phyloP scores from a whole-genome alignment of 306 rosid species.

The Trichosanthes cucumerina region DNA sequence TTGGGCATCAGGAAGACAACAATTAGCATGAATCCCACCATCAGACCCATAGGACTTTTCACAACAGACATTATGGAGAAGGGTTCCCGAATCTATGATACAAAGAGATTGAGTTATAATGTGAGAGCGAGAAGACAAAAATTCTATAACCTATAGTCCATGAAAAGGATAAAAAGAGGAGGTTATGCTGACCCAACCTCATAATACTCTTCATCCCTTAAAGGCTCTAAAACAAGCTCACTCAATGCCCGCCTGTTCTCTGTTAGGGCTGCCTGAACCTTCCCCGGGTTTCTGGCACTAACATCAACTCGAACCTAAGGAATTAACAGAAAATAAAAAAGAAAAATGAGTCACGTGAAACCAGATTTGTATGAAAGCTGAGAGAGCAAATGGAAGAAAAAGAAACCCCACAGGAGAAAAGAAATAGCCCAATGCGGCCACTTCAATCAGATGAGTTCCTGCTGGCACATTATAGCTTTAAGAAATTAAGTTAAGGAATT shows the following conservation, averaged over 20 bases:
- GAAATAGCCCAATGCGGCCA: constrained; percentile 68
- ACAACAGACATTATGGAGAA: constrained; percentile 73
- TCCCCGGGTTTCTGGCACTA: constrained; percentile 93
- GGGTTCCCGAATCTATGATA: constrained; percentile 76
- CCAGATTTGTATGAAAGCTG: neutral
- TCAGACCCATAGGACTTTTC: constrained; percentile 98
- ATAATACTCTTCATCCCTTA: constrained; percentile 68
- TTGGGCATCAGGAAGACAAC: constrained; percentile 95
- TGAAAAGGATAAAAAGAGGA: neutral
- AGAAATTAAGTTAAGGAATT: constrained; percentile 43
- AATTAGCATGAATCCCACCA: constrained; percentile 94
- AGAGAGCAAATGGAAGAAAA: constrained; percentile 7
- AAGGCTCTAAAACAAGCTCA: constrained; percentile 83
- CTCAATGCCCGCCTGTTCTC: constrained; percentile 73
- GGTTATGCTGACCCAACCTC: constrained; percentile 47
- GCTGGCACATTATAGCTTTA: constrained; percentile 85
- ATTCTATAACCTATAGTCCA: neutral
- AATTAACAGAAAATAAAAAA: constrained; percentile 7
- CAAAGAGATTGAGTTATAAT: constrained; percentile 17
- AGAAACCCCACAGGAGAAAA: constrained; percentile 68
- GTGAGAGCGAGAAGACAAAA: constrained; percentile 11
- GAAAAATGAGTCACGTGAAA: neutral
- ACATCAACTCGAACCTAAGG: constrained; percentile 92
- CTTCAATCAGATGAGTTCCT: constrained; percentile 97
- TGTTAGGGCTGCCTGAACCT: constrained; percentile 90